Conservation (phyloP, 1,139 yeast species). For the Blastobotrys malaysiensis region DNA sequence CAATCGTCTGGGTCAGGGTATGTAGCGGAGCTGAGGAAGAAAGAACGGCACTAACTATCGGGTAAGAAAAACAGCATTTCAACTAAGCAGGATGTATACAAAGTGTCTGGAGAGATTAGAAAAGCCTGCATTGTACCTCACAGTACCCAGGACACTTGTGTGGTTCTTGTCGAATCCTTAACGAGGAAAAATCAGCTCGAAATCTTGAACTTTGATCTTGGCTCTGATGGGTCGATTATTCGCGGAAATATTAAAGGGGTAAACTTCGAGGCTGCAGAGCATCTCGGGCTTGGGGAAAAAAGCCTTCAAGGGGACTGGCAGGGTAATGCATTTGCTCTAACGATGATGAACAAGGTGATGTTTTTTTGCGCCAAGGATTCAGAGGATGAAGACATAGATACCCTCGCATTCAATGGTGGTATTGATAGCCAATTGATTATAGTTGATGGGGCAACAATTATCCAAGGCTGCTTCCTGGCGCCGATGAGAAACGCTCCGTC, state of each 20-base stretch:
- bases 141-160: not conserved
- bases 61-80: not conserved
- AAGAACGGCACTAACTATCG: not conserved
- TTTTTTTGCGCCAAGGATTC: not conserved
- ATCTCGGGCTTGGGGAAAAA: not conserved
- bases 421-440: not conserved
- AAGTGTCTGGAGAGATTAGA: not conserved
- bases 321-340: not conserved
- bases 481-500: constrained; percentile 10
- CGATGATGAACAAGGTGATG: not conserved
- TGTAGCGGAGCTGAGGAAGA: not conserved
- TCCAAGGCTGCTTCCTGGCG: constrained; percentile 14
- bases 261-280: not conserved
- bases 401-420: not conserved
- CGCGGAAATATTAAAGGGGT: not conserved
- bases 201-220: not conserved
- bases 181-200: not conserved
- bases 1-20: not conserved
- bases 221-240: not conserved
- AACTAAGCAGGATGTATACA: not conserved
- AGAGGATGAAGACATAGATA: not conserved
- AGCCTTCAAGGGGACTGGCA: not conserved
- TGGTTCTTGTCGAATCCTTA: not conserved
- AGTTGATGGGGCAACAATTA: constrained; percentile 1
- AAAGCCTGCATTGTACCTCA: not conserved